Base-by-base conservation (phyloP, 108 stramenopile species). In the Nitzschia sp. region DNA sequence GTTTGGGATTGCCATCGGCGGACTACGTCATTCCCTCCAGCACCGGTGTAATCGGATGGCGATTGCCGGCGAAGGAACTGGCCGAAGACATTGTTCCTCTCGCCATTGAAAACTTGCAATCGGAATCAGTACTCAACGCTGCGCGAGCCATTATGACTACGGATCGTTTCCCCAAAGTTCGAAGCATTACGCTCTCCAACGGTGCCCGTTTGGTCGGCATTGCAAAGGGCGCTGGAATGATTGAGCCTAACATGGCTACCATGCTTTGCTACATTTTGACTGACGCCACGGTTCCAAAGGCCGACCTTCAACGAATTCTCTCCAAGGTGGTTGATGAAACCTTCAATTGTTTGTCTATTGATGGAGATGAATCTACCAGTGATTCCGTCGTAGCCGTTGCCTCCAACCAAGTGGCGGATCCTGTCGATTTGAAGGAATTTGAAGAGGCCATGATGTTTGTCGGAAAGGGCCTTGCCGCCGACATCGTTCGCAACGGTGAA, bases 21-120 rank as follows among this genome's bases (percentile, higher is more conserved):
- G 54, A 70, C 3, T 71, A 85, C 47, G 97, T 98, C 17, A 63
- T 98, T 8, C 96, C 96, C n/a, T 91, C 90, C 29, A 79, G 77
- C 11, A 99, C 98, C 9, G 98, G 97, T 28, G 96, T 99, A 24
- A 98, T 99, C 72, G 98, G 97, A n/a, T 99, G 98, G 98, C 79
- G 92, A 31, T 69, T 98, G 1, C 98, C 98, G 26, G 93, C 93
- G 1, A 76, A 95, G 64, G 91, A 94, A 53, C 66, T 91, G 67
- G 90, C 95, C 36, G 59, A 80, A 32, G 87, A 92, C 38, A 78
- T 92, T 21, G 85, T 95, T 45, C 96, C 96, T 8, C 64, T 77
- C 27, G 91, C 90, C 26, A 74, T 89, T 54, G 66, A 81, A 56
- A 79, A 78, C 9, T 61, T 97, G 68, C 90, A 95, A 80, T 61